Evolutionary conservation across 768 basidiomycete species (phyloP).

Genomic region (Suillus weaverae): DNA sequence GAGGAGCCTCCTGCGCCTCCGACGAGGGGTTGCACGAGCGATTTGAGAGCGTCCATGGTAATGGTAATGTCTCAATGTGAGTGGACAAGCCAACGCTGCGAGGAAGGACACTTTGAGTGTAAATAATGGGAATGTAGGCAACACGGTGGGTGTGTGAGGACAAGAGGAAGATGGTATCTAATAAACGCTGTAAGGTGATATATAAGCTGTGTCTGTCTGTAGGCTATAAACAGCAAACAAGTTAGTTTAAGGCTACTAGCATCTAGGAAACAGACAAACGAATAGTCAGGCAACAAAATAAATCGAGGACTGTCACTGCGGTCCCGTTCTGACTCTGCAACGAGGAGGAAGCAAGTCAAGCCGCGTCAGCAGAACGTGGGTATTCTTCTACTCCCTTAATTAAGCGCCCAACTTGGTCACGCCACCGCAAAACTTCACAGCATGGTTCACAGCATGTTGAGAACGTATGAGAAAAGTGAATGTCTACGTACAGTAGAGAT

Average conservation of each 20-base stretch:
- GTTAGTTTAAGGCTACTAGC: not conserved
- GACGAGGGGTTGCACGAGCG: constrained; percentile 78
- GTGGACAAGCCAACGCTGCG: constrained; percentile 42
- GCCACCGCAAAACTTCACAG: constrained; percentile 28
- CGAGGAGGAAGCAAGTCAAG: constrained; percentile 33
- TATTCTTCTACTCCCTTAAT: constrained; percentile 19
- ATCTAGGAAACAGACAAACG: not conserved
- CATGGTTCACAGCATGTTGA: not conserved
- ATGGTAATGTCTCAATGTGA: constrained; percentile 20
- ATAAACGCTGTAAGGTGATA: constrained; percentile 14
- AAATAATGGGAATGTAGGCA: constrained; percentile 18
- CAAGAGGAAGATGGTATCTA: constrained; percentile 9
- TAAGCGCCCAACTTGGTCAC: constrained; percentile 23
- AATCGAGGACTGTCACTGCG: constrained; percentile 1
- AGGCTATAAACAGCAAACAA: constrained; percentile 1
- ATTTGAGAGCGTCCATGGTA: constrained; percentile 78
- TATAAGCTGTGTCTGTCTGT: constrained; percentile 29
- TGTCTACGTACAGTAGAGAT: not conserved
- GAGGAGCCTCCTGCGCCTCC: constrained; percentile 73
- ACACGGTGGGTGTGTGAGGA: constrained; percentile 26
- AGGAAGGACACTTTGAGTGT: constrained; percentile 14
- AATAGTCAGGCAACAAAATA: not conserved
- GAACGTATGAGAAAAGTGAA: not conserved
- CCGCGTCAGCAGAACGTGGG: constrained; percentile 37
- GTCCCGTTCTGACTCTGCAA: constrained; percentile 5